A percentile compares a stretch with the other conserved stretches of the same genome.
These are phyloP conservation scores for Violaceomyces palustris DNA, from an alignment of 1,284 basidiomycete species.

Conservation along the genomic window DNA sequence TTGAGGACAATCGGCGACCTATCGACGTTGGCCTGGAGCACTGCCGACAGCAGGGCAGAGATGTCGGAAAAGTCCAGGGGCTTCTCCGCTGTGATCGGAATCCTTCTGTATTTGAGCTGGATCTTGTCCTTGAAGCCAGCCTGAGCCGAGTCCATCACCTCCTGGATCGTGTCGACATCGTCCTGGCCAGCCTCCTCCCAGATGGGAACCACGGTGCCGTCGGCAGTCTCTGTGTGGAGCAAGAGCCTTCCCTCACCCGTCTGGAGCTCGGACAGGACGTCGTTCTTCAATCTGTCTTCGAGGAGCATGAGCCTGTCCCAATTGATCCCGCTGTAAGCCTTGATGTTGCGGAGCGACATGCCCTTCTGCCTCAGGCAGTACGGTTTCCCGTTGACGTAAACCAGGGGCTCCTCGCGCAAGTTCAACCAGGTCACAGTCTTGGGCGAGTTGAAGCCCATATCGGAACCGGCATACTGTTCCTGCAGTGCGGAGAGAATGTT, in stretches of 20 bases:
- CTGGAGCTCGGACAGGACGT: slow-evolving; percentile 76
- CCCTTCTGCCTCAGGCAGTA: slow-evolving; percentile 55
- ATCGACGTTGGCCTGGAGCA: slow-evolving; percentile 67
- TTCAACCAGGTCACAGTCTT: slow-evolving; percentile 78
- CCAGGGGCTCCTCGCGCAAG: slow-evolving; percentile 78
- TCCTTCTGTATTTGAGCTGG: slow-evolving; percentile 71
- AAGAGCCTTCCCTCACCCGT: slow-evolving; percentile 80
- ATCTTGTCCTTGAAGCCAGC: slow-evolving; percentile 52
- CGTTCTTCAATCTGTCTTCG: slow-evolving; percentile 84
- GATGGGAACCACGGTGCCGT: slow-evolving; percentile 83
- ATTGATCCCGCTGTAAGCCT: slow-evolving; percentile 48
- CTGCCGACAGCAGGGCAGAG: slow-evolving; percentile 68
- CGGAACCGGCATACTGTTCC: slow-evolving; percentile 16
- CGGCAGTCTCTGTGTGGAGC: slow-evolving; percentile 80
- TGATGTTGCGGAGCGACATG: slow-evolving; percentile 47
- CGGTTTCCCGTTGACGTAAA: slow-evolving; percentile 78
- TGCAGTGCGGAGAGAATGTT: slow-evolving; percentile 64
- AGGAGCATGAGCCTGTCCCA: slow-evolving; percentile 44
- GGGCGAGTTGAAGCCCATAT: slow-evolving; percentile 53
- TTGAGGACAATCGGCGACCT: slow-evolving; percentile 83
- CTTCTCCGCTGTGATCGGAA: slow-evolving; percentile 77
- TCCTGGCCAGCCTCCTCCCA: slow-evolving; percentile 85
- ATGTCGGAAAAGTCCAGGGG: slow-evolving; percentile 54
- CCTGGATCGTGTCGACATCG: slow-evolving; percentile 78
- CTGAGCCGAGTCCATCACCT: slow-evolving; percentile 66